Evolutionary conservation across 2,329 filamentous ascomycete species (phyloP).

Genomic region (Venturia asperata): DNA sequence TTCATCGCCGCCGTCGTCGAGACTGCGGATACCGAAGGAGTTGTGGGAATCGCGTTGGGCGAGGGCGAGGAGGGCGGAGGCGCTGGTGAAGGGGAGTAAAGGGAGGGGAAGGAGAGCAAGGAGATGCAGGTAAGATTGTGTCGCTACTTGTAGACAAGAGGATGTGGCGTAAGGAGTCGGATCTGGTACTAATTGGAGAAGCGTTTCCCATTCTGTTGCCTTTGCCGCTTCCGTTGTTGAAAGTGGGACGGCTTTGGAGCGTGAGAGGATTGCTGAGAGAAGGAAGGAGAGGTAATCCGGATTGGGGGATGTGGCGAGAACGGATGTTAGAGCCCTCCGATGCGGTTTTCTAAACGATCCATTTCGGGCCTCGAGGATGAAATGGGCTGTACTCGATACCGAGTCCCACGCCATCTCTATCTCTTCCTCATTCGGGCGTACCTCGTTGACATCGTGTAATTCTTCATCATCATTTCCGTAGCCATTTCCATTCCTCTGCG

Average conservation of each 20-base stretch:
- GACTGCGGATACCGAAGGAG: conserved; percentile 40
- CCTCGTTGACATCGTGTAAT: not conserved
- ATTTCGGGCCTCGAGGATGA: conserved; percentile 17
- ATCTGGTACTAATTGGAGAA: conserved; percentile 37
- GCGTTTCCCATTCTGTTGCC: conserved; percentile 25
- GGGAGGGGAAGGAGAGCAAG: conserved; percentile 33
- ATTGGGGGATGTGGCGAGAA: conserved; percentile 20
- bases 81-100: conserved; percentile 31
- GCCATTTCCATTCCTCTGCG: conserved; percentile 11
- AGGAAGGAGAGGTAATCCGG: conserved; percentile 39
- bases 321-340: conserved; percentile 19
- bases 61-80: conserved; percentile 31
- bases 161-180: conserved; percentile 27
- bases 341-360: conserved; percentile 20
- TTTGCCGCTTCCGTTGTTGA: not conserved
- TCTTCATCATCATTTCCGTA: conserved; percentile 1
- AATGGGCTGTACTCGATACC: conserved; percentile 21
- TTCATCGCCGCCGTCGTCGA: conserved; percentile 40
- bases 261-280: conserved; percentile 33
- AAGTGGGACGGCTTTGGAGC: not conserved
- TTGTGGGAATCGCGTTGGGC: conserved; percentile 40
- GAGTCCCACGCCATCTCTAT: conserved; percentile 24
- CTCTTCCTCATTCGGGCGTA: conserved; percentile 20
- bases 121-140: conserved; percentile 38
- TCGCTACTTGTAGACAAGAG: conserved; percentile 35